phyloP scores from a whole-genome alignment of 352 stramenopile genomes.

The Pythium periplocum region DNA sequence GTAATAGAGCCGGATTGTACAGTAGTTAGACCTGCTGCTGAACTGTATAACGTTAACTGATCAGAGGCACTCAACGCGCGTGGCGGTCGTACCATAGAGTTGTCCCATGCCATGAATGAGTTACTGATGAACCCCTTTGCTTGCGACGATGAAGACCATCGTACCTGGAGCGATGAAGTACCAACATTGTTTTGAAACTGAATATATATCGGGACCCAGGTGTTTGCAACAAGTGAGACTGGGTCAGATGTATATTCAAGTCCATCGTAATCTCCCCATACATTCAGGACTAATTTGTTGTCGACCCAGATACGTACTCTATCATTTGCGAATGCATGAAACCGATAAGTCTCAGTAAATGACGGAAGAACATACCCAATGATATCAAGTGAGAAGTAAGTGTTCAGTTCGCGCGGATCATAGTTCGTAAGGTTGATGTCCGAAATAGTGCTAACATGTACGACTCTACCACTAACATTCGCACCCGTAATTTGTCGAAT shows the following conservation, averaged over 20 bases:
- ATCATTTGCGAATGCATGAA: constrained; percentile 1
- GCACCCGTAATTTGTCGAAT: not conserved
- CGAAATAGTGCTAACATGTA: not conserved
- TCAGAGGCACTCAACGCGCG: no score
- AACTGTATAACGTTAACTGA: no score
- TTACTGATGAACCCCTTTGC: constrained; percentile 1
- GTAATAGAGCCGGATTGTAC: no score
- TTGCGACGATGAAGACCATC: not conserved
- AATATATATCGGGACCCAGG: not conserved
- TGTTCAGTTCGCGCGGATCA: not conserved
- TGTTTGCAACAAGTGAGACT: not conserved
- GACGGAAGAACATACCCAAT: not conserved
- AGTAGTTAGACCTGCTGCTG: no score
- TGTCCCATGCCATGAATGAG: not conserved
- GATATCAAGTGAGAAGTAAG: constrained; percentile 3
- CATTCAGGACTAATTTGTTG: constrained; percentile 3
- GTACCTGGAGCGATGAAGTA: not conserved
- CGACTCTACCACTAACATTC: not conserved
- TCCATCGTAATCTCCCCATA: not conserved
- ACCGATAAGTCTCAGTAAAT: not conserved
- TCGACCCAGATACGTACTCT: constrained; percentile 2
- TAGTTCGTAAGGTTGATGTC: constrained; percentile 3
- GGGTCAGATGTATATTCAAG: constrained; percentile 1
- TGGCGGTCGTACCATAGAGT: no score
- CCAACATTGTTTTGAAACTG: not conserved